Conservation (phyloP, 2,329 filamentous ascomycete genomes). For the Tolypocladium ophioglossoides region DNA sequence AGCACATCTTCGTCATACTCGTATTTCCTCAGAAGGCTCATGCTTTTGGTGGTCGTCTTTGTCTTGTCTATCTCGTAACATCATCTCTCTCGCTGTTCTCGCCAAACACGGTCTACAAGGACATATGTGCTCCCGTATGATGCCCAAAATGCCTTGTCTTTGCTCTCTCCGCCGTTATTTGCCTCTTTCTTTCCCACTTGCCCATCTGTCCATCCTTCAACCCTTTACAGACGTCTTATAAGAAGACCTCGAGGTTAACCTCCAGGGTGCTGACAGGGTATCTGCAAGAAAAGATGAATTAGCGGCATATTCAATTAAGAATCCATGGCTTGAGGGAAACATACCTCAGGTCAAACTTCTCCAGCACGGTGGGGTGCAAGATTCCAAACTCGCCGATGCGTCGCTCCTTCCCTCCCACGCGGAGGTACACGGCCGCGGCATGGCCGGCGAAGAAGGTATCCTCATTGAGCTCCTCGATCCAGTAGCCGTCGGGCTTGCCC, state of each 20-base stretch:
- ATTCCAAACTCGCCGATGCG: slow-evolving; percentile 89
- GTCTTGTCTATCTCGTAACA: slow-evolving; percentile 15
- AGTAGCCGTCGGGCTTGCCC: slow-evolving; percentile 65
- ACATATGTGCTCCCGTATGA: not conserved
- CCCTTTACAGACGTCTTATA: slow-evolving; percentile 36
- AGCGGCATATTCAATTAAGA: not conserved
- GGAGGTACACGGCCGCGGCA: slow-evolving; percentile 73
- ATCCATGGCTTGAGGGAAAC: slow-evolving; percentile 11
- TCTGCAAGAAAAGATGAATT: slow-evolving; percentile 25
- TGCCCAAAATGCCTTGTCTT: not conserved
- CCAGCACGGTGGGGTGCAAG: slow-evolving; percentile 82
- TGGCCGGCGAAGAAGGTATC: slow-evolving; percentile 87
- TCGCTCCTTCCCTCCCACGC: slow-evolving; percentile 60
- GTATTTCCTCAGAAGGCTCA: not conserved
- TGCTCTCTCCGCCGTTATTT: not conserved
- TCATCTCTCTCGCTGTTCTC: slow-evolving; percentile 9
- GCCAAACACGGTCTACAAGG: not conserved
- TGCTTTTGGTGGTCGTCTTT: slow-evolving; percentile 3
- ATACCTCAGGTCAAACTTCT: slow-evolving; percentile 83
- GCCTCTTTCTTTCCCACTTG: not conserved
- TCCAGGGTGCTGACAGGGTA: slow-evolving; percentile 92
- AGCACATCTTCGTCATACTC: not conserved
- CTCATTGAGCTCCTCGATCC: slow-evolving; percentile 88
- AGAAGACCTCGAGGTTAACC: slow-evolving; percentile 87
- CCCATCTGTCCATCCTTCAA: not conserved